Percentiles rank a stretch among this genome's conserved stretches.
Evolutionary conservation across 345 rosid species (phyloP).

Genomic region (Eucalyptus regnans): DNA sequence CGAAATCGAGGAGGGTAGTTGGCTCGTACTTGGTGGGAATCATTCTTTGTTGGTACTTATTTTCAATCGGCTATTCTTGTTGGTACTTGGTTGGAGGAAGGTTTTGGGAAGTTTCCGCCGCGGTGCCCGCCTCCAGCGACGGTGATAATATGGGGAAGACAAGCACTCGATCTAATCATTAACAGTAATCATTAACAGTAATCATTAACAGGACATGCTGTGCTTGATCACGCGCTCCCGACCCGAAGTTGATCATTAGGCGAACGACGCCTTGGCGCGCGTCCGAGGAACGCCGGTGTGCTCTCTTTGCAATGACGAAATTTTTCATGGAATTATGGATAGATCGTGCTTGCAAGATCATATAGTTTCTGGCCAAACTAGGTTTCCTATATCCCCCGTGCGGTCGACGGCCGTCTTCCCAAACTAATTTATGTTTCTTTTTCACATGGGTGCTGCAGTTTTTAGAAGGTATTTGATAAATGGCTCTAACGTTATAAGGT

Average conservation of each 20-base stretch:
- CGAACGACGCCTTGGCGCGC: accelerated
- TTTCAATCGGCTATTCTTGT: too few relatives aligned
- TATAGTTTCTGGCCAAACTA: background rate
- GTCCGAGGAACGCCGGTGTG: background rate
- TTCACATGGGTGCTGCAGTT: background rate
- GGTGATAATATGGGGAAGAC: background rate
- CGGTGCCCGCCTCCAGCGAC: background rate
- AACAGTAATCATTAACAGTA: background rate
- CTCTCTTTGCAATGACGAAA: background rate
- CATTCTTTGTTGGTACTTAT: background rate
- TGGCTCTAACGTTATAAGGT: background rate
- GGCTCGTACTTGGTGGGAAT: background rate
- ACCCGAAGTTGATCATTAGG: background rate
- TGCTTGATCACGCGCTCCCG: background rate
- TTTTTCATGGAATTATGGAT: background rate
- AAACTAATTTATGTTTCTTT: too few relatives aligned
- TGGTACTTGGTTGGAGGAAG: background rate
- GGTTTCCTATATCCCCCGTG: background rate
- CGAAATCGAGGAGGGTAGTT: background rate
- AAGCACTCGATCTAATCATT: background rate
- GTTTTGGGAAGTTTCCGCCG: background rate
- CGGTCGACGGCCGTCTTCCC: background rate
- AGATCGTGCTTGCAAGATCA: accelerated
- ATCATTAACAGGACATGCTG: background rate
- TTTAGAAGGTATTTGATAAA: background rate